Percentiles rank a stretch among this genome's conserved stretches.
These are phyloP conservation scores for Dendrobium huoshanense DNA, from an alignment of 106 monocot genomes.

Conservation along the genomic window DNA sequence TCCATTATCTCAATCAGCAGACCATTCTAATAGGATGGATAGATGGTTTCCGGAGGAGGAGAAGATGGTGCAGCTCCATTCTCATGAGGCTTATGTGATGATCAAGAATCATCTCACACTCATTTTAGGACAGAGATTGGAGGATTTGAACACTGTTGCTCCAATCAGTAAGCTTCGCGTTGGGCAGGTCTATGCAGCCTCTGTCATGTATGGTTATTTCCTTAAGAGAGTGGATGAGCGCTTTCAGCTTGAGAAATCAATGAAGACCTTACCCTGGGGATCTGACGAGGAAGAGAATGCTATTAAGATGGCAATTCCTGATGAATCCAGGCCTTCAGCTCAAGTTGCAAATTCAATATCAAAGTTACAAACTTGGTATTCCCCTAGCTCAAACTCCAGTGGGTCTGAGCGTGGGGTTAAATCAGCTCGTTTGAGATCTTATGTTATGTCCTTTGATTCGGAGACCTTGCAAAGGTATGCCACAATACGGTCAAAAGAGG, in stretches of 20 bases:
- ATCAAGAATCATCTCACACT: constrained; percentile 71
- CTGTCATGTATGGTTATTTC: constrained; percentile 93
- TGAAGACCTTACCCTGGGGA: constrained; percentile 76
- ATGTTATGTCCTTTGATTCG: constrained; percentile 69
- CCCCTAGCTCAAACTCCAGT: constrained; percentile 10
- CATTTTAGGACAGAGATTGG: constrained; percentile 54
- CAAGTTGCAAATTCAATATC: constrained; percentile 23
- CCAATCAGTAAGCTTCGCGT: constrained; percentile 76
- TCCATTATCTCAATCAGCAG: constrained; percentile 29
- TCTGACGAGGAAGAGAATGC: constrained; percentile 32
- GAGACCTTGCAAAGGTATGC: constrained; percentile 68
- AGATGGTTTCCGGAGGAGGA: constrained; percentile 42
- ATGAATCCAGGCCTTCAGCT: constrained; percentile 27
- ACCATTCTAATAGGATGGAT: constrained; percentile 35
- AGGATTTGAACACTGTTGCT: constrained; percentile 33
- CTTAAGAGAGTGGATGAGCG: constrained; percentile 81
- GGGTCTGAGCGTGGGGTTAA: constrained; percentile 2
- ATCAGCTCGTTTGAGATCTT: constrained; percentile 40
- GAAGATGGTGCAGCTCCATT: constrained; percentile 64
- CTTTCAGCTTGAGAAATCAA: constrained; percentile 87
- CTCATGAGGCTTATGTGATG: constrained; percentile 81
- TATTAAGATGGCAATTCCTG: constrained; percentile 22
- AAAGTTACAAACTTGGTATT: constrained; percentile 24
- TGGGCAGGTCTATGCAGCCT: constrained; percentile 90
- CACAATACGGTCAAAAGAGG: constrained; percentile 71